A percentile compares a stretch with the other conserved stretches of the same genome.
Evolutionary conservation across 1,284 basidiomycete species (phyloP).

Genomic region (Kwoniella shivajii): DNA sequence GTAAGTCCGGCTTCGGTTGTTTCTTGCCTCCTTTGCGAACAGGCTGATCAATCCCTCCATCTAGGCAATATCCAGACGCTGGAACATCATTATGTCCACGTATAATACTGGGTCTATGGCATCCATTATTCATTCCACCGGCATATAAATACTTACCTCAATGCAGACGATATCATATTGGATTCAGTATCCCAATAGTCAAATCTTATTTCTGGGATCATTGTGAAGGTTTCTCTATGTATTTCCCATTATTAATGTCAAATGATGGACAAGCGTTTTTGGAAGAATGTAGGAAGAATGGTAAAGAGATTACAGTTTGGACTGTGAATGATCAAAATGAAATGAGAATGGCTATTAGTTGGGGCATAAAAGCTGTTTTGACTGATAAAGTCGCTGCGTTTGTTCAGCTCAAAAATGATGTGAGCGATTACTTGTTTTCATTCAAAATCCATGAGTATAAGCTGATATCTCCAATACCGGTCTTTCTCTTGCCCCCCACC

Average conservation of each 20-base stretch:
- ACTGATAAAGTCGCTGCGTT: conserved; percentile 65
- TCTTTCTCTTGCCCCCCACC: too few relatives aligned
- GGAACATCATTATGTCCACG: conserved; percentile 81
- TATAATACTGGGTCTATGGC: conserved; percentile 84
- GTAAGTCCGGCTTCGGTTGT: conserved; percentile 21
- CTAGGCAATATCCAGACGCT: conserved; percentile 67
- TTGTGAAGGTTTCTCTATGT: conserved; percentile 86
- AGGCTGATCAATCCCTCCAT: background rate
- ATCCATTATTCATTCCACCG: conserved; percentile 81
- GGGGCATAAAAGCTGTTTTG: conserved; percentile 88
- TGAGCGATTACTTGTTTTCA: conserved; percentile 21
- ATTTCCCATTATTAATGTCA: conserved; percentile 72
- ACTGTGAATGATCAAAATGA: conserved; percentile 89
- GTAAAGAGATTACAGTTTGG: conserved; percentile 93
- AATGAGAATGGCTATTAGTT: conserved; percentile 90
- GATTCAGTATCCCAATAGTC: conserved; percentile 68
- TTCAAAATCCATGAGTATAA: conserved; percentile 1
- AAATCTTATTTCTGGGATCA: conserved; percentile 89
- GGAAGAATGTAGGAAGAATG: conserved; percentile 72
- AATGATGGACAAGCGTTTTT: conserved; percentile 70
- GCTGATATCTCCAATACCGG: background rate
- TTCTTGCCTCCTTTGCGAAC: background rate
- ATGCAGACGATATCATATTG: conserved; percentile 85
- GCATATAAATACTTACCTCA: conserved; percentile 73
- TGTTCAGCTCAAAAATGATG: conserved; percentile 44